phyloP scores from a whole-genome alignment of 192 early-diverging fungal genomes.

The Coemansia aciculifera region DNA sequence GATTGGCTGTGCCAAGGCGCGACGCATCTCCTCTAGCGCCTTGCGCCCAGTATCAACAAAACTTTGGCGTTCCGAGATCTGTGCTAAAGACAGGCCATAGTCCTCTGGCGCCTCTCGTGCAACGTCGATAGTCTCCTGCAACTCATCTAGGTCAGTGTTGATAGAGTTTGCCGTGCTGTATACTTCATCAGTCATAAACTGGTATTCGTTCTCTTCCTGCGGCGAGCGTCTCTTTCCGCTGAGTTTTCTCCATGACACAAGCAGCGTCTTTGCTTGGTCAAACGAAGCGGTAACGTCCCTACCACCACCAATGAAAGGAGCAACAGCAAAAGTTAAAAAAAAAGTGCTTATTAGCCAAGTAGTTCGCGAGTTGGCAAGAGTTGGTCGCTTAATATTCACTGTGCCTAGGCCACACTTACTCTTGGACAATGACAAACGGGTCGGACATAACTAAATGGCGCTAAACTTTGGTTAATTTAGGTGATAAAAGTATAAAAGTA shows the following conservation, averaged over 20 bases:
- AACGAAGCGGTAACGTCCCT: conserved; percentile 47
- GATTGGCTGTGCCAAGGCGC: conserved; percentile 17
- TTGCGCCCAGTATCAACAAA: conserved; percentile 38
- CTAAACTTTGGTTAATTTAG: not conserved
- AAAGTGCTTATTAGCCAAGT: not conserved
- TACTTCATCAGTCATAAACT: conserved; percentile 53
- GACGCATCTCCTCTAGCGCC: conserved; percentile 41
- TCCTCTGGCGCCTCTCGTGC: conserved; percentile 35
- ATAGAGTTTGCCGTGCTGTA: conserved; percentile 48
- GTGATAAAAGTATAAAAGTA: conserved; percentile 1
- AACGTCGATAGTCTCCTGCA: conserved; percentile 49
- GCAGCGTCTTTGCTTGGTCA: conserved; percentile 47
- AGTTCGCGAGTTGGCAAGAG: not conserved
- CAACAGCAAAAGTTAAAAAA: not conserved
- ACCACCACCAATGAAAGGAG: not conserved
- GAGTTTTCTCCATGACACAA: conserved; percentile 48
- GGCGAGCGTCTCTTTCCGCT: conserved; percentile 38
- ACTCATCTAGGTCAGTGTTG: conserved; percentile 34
- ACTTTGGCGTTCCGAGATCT: conserved; percentile 36
- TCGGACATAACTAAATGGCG: conserved; percentile 31
- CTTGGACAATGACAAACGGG: conserved; percentile 52
- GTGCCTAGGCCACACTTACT: conserved; percentile 16
- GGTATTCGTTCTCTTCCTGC: conserved; percentile 56
- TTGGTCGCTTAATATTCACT: not conserved
- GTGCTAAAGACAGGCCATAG: conserved; percentile 37